Conservation (phyloP, 352 stramenopile genomes). For the Phytophthora macrochlamydospora region DNA sequence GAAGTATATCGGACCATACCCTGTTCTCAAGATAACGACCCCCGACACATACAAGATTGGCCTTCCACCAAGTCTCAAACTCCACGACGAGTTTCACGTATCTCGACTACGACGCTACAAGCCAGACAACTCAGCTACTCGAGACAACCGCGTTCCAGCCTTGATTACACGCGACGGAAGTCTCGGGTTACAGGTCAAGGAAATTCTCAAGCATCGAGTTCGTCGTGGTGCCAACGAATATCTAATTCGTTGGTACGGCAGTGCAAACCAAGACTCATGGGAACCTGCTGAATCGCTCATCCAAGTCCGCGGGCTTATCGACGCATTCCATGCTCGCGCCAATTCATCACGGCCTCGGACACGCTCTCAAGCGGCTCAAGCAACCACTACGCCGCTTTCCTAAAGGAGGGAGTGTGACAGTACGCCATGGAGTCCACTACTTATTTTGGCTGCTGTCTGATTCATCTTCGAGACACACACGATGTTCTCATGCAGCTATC, state of each 20-base stretch:
- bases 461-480: too few species aligned
- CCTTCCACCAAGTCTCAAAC: slow-evolving; percentile 2
- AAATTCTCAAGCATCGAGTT: slow-evolving; percentile 2
- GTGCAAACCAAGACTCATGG: not conserved
- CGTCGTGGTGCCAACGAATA: not conserved
- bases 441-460: too few species aligned
- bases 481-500: too few species aligned
- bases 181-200: slow-evolving; percentile 3
- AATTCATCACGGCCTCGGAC: not conserved
- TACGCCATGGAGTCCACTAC: too few species aligned
- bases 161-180: slow-evolving; percentile 7
- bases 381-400: too few species aligned
- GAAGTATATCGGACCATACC: slow-evolving; percentile 2
- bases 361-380: not conserved
- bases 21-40: not conserved
- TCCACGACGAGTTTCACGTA: slow-evolving; percentile 9
- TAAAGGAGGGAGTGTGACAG: too few species aligned
- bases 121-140: not conserved
- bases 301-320: not conserved
- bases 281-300: not conserved
- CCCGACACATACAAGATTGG: slow-evolving; percentile 5
- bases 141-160: not conserved
- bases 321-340: not conserved
- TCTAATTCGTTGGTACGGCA: not conserved
- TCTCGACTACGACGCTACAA: slow-evolving; percentile 3